Evolutionary conservation across 2,329 filamentous ascomycete genomes (phyloP).

Genomic region (Fusarium euwallaceae): DNA sequence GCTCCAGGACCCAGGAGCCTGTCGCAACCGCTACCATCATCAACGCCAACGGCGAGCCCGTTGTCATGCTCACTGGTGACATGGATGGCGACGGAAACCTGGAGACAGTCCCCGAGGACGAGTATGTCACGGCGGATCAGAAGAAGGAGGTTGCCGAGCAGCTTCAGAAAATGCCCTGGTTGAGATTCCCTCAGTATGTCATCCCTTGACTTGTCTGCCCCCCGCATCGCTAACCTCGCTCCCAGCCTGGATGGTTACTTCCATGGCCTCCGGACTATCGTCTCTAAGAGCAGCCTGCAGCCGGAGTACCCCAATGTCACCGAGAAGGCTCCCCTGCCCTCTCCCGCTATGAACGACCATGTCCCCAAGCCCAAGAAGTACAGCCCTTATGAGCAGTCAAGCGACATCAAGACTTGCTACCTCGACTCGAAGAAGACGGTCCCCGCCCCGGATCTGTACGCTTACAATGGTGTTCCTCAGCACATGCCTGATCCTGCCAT

Average conservation of each 20-base stretch:
- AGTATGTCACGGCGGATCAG: conserved; percentile 48
- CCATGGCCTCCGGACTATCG: conserved; percentile 79
- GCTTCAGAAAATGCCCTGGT: conserved; percentile 55
- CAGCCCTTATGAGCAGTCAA: conserved; percentile 75
- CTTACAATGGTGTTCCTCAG: conserved; percentile 77
- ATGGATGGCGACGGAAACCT: conserved; percentile 47
- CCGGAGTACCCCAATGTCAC: conserved; percentile 77
- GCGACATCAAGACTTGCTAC: conserved; percentile 71
- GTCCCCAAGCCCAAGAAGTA: conserved; percentile 67
- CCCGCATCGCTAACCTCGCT: conserved; percentile 26
- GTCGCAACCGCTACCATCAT: conserved; percentile 46
- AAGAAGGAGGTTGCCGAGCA: conserved; percentile 49
- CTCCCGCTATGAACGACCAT: conserved; percentile 51
- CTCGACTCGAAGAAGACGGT: conserved; percentile 71
- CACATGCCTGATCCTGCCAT: conserved; percentile 83
- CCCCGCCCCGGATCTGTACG: conserved; percentile 73
- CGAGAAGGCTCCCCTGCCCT: conserved; percentile 50
- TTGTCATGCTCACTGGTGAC: conserved; percentile 47
- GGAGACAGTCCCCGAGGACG: conserved; percentile 41
- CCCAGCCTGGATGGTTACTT: conserved; percentile 83
- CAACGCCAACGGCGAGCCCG: conserved; percentile 45
- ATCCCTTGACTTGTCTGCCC: background rate
- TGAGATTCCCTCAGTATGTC: conserved; percentile 56
- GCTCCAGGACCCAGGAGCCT: conserved; percentile 40
- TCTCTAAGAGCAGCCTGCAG: conserved; percentile 71